Evolutionary conservation across 805 yeast species (phyloP).

Genomic region (Komagataella phaffii): DNA sequence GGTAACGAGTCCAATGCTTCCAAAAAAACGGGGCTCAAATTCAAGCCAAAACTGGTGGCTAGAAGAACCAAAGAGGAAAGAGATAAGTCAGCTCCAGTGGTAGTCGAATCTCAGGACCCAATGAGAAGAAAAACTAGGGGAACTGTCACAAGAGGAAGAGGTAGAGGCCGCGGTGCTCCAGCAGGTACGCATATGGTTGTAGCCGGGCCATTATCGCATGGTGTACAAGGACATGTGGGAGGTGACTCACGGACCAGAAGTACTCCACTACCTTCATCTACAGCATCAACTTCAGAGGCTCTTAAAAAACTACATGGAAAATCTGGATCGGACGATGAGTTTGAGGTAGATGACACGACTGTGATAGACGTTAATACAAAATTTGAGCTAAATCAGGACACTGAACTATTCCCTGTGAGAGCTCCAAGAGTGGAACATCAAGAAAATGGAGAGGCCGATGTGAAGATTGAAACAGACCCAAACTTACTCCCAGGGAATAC

Average conservation of each 20-base stretch:
- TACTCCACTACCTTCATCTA: slow-evolving; percentile 7
- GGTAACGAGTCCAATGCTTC: slow-evolving; percentile 4
- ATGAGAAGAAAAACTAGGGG: slow-evolving; percentile 12
- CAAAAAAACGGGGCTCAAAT: slow-evolving; percentile 45
- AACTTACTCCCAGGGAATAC: slow-evolving; percentile 8
- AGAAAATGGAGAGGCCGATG: slow-evolving; percentile 18
- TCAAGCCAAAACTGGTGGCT: slow-evolving; percentile 80
- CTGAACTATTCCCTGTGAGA: slow-evolving; percentile 56
- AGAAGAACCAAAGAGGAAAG: slow-evolving; percentile 76
- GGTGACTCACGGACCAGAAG: slow-evolving; percentile 6
- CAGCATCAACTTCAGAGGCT: slow-evolving; percentile 27
- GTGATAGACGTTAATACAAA: slow-evolving; percentile 55
- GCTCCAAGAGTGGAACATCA: slow-evolving; percentile 40
- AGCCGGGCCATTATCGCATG: slow-evolving; percentile 64
- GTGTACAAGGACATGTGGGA: slow-evolving; percentile 33
- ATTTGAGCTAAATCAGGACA: slow-evolving; percentile 36
- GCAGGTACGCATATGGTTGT: slow-evolving; percentile 28
- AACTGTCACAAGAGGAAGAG: slow-evolving; percentile 20
- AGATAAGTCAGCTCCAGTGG: slow-evolving; percentile 54
- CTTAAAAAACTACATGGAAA: slow-evolving; percentile 17
- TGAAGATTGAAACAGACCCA: slow-evolving; percentile 18
- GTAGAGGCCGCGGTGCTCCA: slow-evolving; percentile 18
- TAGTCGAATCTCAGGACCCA: slow-evolving; percentile 6
- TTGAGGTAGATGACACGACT: slow-evolving; percentile 17
- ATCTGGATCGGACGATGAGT: slow-evolving; percentile 14